Conservation (phyloP, 2,329 filamentous ascomycete genomes). For the Aspergillus candidus region DNA sequence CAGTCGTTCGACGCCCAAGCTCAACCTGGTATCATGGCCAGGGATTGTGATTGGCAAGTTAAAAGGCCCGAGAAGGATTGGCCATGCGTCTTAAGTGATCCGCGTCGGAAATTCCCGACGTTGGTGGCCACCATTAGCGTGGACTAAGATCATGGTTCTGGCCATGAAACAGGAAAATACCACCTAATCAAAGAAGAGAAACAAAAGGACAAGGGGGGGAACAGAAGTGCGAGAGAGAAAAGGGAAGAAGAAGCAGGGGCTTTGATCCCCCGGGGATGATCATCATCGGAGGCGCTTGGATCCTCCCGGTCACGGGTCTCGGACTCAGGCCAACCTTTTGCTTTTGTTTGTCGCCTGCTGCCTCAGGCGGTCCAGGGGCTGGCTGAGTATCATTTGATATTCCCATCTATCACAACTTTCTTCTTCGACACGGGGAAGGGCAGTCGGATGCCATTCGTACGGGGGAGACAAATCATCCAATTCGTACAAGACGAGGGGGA, state of each 20-base stretch:
- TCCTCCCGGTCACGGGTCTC: too few species aligned
- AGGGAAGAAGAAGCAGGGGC: neutral
- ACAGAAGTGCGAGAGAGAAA: neutral
- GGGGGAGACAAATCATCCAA: too few species aligned
- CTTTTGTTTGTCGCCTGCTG: neutral
- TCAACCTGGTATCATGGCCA: slow-evolving; percentile 9
- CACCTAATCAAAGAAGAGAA: slow-evolving; percentile 4
- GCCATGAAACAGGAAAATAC: neutral
- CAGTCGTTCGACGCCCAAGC: slow-evolving; percentile 19
- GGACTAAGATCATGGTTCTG: too few species aligned
- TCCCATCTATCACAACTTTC: too few species aligned
- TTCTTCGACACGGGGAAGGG: too few species aligned
- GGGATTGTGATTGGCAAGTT: slow-evolving; percentile 21
- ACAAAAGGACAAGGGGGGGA: slow-evolving; percentile 4
- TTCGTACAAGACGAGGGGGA: too few species aligned
- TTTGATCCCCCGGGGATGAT: neutral
- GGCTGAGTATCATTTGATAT: too few species aligned
- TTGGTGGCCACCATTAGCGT: too few species aligned
- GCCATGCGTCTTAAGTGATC: slow-evolving; percentile 22
- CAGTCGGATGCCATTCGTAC: too few species aligned
- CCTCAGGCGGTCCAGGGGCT: too few species aligned
- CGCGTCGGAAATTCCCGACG: slow-evolving; percentile 30
- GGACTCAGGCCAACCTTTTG: neutral
- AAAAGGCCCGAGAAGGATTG: slow-evolving; percentile 24
- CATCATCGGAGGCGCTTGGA: neutral